Evolutionary conservation across 768 basidiomycete species (phyloP).

Genomic region (Boletellus ananas): DNA sequence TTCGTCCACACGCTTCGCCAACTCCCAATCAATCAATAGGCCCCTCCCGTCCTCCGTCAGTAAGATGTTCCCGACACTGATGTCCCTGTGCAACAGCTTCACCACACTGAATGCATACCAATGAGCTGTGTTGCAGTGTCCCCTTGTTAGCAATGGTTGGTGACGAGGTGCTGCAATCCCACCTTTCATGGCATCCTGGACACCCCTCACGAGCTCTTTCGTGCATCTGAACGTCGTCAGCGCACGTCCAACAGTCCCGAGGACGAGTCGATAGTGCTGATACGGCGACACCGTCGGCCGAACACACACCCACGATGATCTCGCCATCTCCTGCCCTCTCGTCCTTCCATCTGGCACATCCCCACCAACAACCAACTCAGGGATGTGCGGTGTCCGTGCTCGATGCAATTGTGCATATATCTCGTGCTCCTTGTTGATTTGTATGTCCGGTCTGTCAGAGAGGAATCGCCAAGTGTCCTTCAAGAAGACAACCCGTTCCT

Average conservation of each 20-base stretch:
- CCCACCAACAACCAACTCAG: no score
- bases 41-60: not conserved
- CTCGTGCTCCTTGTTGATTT: not conserved
- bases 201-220: not conserved
- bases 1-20: not conserved
- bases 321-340: not conserved
- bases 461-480: slow-evolving; percentile 4
- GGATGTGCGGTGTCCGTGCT: no score
- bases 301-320: not conserved
- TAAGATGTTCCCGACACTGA: slow-evolving; percentile 9
- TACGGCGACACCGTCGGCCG: not conserved
- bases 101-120: slow-evolving; percentile 14
- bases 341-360: not conserved
- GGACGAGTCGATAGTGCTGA: slow-evolving; percentile 5
- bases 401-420: no score
- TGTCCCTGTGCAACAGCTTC: slow-evolving; percentile 23
- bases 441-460: not conserved
- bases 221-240: not conserved
- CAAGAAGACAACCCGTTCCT: not conserved
- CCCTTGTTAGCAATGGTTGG: not conserved
- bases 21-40: not conserved
- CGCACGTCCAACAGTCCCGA: not conserved
- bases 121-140: slow-evolving; percentile 19
- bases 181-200: not conserved
- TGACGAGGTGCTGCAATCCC: no score